Evolutionary conservation across 257 asterid genomes (phyloP).

Genomic region (Galeopsis tetrahit): DNA sequence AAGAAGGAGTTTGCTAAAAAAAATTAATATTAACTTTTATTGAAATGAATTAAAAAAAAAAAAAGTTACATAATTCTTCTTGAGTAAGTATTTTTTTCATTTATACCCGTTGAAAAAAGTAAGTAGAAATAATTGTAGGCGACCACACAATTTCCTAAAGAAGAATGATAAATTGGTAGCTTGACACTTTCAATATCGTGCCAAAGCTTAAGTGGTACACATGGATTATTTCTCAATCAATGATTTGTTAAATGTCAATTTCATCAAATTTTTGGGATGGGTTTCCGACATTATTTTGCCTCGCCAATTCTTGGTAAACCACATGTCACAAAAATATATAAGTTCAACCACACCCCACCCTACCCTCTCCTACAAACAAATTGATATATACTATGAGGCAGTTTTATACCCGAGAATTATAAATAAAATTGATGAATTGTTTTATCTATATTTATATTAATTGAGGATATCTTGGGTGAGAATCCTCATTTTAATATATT

Average conservation of each 20-base stretch:
- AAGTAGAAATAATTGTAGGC: background rate
- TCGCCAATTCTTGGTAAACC: background rate
- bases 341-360: background rate
- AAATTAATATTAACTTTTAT: too few species aligned
- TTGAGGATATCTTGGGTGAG: too few species aligned
- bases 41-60: too few species aligned
- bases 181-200: background rate
- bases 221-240: background rate
- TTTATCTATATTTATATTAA: too few species aligned
- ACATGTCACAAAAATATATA: background rate
- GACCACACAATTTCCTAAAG: background rate
- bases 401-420: too few species aligned
- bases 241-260: background rate
- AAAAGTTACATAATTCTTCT: too few species aligned
- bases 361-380: too few species aligned
- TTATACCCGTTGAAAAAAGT: background rate
- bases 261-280: background rate
- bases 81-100: too few species aligned
- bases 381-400: too few species aligned
- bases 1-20: too few species aligned
- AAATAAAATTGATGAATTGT: too few species aligned
- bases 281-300: slow-evolving; percentile 2
- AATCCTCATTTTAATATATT: too few species aligned
- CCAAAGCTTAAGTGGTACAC: background rate
- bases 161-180: background rate